Evolutionary conservation across 331 rosid species (phyloP), one percentile per base, ranked within the genome.

Genomic region (Saraca asoca): DNA sequence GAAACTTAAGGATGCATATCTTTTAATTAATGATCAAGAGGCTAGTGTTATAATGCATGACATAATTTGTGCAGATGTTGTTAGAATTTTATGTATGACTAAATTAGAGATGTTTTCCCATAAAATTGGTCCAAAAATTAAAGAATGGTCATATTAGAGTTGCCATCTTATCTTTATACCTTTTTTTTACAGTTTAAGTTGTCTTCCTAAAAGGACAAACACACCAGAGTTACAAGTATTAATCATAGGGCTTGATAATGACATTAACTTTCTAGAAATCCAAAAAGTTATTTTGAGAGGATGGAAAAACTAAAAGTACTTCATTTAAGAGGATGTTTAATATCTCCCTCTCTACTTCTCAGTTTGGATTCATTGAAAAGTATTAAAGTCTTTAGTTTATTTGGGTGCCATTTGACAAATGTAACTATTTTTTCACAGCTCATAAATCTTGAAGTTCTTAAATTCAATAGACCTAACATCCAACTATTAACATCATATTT

Each of bases 361-460:
- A 77, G 82, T 7, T 46, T 78, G 0, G 0, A 7, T 12, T 18
- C 5, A 17, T 55, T 74, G 58, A 38, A n/a, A 43, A 45, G 24
- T 53, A 45, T 82, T 7, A 31, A 2, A 11, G 7, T 74, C 0
- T 38, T 82, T 24, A 5, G 12, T 5, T 10, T 78, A 2, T 9
- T 9, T 58, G 8, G 5, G 0, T 81, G 77, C 46, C 12, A 11
- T 7, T 66, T 79, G 33, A 66, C n/a, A 50, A 78, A 65, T 70
- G 34, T 64, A 15, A 0, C 62, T 2, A 0, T 66, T 0, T 20
- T 78, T 44, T 73, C 61, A 2, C 11, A 74, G 12, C 54, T 78
- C 7, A 69, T 0, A 0, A 55, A 50, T 16, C 53, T 82, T 8
- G 70, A 67, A 31, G 41, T 70, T 62, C 80, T 81, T 5, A 51